Evolutionary conservation across 352 stramenopile genomes (phyloP).

Genomic region (Plasmopara viticola): DNA sequence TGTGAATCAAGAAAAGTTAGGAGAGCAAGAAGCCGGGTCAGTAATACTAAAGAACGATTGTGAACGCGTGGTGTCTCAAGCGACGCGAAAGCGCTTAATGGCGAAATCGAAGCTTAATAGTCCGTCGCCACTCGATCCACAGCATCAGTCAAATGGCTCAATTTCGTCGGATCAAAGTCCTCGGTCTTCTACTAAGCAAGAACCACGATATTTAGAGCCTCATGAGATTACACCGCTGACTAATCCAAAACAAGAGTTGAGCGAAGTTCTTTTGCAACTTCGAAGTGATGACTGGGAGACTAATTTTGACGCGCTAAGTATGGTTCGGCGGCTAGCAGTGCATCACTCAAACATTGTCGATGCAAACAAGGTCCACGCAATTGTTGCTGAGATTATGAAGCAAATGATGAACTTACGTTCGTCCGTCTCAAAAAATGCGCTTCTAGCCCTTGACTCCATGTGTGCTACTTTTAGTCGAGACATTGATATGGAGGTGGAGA

Average conservation of each 20-base stretch:
- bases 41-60: slow-evolving; percentile 8
- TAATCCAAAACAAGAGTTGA: slow-evolving; percentile 50
- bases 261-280: slow-evolving; percentile 34
- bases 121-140: neutral
- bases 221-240: slow-evolving; percentile 53
- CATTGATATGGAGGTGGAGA: slow-evolving; percentile 60
- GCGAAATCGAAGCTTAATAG: slow-evolving; percentile 47
- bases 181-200: slow-evolving; percentile 33
- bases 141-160: neutral
- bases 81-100: slow-evolving; percentile 53
- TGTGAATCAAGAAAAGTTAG: slow-evolving; percentile 2
- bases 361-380: slow-evolving; percentile 31
- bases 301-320: slow-evolving; percentile 63
- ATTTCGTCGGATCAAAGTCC: neutral
- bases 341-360: slow-evolving; percentile 47
- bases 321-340: slow-evolving; percentile 40
- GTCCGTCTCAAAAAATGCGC: slow-evolving; percentile 67
- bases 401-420: slow-evolving; percentile 70
- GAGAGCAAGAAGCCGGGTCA: slow-evolving; percentile 10
- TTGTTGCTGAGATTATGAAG: slow-evolving; percentile 44
- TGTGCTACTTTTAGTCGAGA: slow-evolving; percentile 33
- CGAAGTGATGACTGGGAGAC: slow-evolving; percentile 47
- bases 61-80: slow-evolving; percentile 5
- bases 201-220: slow-evolving; percentile 54
- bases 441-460: slow-evolving; percentile 61